phyloP scores from a whole-genome alignment of 257 asterid species.

The Capsicum baccatum region DNA sequence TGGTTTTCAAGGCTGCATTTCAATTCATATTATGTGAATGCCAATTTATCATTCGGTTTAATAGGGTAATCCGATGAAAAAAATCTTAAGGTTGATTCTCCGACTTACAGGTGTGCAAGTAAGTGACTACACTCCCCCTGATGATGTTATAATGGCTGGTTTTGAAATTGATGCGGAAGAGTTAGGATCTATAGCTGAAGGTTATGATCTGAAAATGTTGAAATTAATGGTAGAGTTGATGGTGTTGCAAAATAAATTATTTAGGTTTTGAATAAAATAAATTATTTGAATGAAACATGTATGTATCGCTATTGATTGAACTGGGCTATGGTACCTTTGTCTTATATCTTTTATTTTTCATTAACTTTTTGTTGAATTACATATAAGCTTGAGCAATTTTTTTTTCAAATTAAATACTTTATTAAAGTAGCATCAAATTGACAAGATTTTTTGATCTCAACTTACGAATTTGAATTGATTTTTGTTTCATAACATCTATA shows the following conservation, averaged over 20 bases:
- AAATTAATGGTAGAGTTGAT: slow-evolving; percentile 69
- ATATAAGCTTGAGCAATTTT: no score
- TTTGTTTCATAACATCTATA: no score
- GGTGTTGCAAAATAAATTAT: slow-evolving; percentile 49
- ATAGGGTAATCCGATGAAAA: neutral
- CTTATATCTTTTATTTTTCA: no score
- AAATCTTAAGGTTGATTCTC: slow-evolving; percentile 13
- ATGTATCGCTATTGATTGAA: no score
- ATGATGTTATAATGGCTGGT: slow-evolving; percentile 73
- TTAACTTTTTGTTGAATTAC: no score
- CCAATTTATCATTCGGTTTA: neutral
- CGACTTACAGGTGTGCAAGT: slow-evolving; percentile 56
- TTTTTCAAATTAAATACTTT: no score
- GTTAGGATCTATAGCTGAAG: slow-evolving; percentile 74
- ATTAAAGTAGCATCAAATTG: no score
- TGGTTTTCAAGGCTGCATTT: slow-evolving; percentile 85
- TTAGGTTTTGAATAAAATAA: no score
- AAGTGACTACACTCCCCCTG: slow-evolving; percentile 67
- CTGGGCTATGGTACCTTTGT: no score
- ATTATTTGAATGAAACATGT: no score
- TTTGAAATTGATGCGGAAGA: slow-evolving; percentile 79
- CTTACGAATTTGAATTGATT: no score
- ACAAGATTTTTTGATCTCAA: no score
- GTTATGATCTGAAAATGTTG: slow-evolving; percentile 65
- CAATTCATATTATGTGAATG: slow-evolving; percentile 73